Evolutionary conservation across 805 yeast genomes (phyloP).

Genomic region (Schizosaccharomyces lindneri): DNA sequence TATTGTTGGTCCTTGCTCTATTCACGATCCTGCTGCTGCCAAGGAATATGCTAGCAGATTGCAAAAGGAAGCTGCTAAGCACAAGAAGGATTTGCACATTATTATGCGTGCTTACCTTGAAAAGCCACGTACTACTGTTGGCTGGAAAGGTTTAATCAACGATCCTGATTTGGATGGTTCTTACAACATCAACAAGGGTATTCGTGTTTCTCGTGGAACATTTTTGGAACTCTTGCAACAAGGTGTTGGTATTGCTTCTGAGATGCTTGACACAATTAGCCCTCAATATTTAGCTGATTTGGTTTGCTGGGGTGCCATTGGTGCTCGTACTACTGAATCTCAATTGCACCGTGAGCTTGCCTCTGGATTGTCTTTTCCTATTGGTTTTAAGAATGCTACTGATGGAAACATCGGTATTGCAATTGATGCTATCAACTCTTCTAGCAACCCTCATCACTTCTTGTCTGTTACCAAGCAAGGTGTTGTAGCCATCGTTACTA

Average conservation of each 20-base stretch:
- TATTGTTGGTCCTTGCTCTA: slow-evolving; percentile 90
- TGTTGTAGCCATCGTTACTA: slow-evolving; percentile 83
- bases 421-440: slow-evolving; percentile 79
- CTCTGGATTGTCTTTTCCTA: slow-evolving; percentile 94
- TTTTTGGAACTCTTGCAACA: slow-evolving; percentile 54
- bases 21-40: slow-evolving; percentile 74
- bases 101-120: slow-evolving; percentile 95
- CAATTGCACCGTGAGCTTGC: slow-evolving; percentile 94
- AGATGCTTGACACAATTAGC: slow-evolving; percentile 92
- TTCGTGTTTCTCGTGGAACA: slow-evolving; percentile 62
- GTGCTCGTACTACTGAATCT: slow-evolving; percentile 96
- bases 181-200: slow-evolving; percentile 85
- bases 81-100: slow-evolving; percentile 50
- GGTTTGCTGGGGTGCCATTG: slow-evolving; percentile 87
- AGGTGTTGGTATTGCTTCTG: slow-evolving; percentile 84
- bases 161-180: slow-evolving; percentile 88
- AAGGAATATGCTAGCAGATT: slow-evolving; percentile 46
- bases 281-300: slow-evolving; percentile 88
- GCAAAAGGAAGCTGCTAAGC: slow-evolving; percentile 60
- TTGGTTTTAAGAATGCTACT: slow-evolving; percentile 95
- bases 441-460: slow-evolving; percentile 79
- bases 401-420: slow-evolving; percentile 88
- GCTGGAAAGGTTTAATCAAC: slow-evolving; percentile 95
- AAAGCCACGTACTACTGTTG: slow-evolving; percentile 96
- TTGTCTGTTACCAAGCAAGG: slow-evolving; percentile 95